Evolutionary conservation across 257 asterid genomes (phyloP), one percentile per base, ranked within the genome.

Genomic region (Solanum medicagineum): DNA sequence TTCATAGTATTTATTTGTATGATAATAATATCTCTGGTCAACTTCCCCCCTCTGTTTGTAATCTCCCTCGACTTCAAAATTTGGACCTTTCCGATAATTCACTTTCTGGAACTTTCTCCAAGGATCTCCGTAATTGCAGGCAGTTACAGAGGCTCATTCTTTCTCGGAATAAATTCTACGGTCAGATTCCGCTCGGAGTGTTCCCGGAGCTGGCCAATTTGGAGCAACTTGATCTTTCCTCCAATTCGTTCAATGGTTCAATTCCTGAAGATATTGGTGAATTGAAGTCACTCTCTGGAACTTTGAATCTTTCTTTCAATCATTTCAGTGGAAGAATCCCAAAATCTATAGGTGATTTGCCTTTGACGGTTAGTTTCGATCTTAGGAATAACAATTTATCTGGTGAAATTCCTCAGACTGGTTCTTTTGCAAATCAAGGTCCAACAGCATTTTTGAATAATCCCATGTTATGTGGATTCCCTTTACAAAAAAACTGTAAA

Each of bases 351-450:
- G 98, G 97, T 15, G 96, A 96, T 90, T 89, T 96, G 81, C 92
- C 96, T 0, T 89, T 95, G 65, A 95, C 98, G 0, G 98, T 95
- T 86, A 96, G 97, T 83, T 94, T 96, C 85, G 98, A 94, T 89
- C 97, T 96, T 44, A 91, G 95, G 91, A 87, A 88, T 26, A 96
- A 96, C 51, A 89, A 93, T 83, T 89, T 96, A 84, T 92, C 91
- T 16, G 99, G 99, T 19, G 97, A 94, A 89, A 93, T 96, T 86
- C 99, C 99, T 1, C 97, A 95, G 84, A 90, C 96, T 1, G 99
- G 99, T 24, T 93, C 98, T 8, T 94, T 96, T 75, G 92, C 97
- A 7, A 93, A 95, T 90, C 99, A 96, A 87, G 99, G 99, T 26
- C 98, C 98, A 1, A 94, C 97, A 0, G 98, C 99, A 47, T 96